A percentile compares a stretch with the other conserved stretches of the same genome.
These are phyloP conservation scores for Pleurotus tuoliensis DNA, from an alignment of 768 basidiomycete genomes.

Conservation along the genomic window DNA sequence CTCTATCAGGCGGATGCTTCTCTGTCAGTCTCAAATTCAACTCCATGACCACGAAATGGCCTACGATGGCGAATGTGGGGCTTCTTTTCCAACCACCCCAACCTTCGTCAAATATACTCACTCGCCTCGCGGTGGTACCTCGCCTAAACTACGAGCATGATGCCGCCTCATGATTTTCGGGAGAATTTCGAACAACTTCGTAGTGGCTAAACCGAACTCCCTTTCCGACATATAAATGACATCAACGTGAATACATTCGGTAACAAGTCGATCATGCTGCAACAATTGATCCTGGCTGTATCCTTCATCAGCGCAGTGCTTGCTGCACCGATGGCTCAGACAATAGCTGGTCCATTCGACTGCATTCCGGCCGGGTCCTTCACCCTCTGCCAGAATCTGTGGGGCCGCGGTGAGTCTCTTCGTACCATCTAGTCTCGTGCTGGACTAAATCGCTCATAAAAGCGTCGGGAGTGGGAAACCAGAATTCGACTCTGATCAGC, in stretches of 20 bases:
- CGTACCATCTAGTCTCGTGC: not conserved
- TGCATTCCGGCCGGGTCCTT: conserved; percentile 44
- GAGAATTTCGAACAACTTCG: not conserved
- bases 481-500: conserved; percentile 42
- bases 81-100: too few species aligned
- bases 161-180: not conserved
- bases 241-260: not conserved
- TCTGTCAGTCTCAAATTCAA: too few species aligned
- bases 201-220: not conserved
- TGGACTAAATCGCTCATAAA: not conserved
- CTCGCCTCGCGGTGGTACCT: not conserved
- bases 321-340: conserved; percentile 25
- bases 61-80: too few species aligned
- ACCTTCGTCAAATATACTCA: too few species aligned
- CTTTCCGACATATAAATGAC: not conserved
- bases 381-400: conserved; percentile 55
- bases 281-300: not conserved
- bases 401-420: conserved; percentile 37
- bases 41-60: too few species aligned
- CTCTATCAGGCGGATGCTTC: too few species aligned
- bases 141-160: not conserved
- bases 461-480: conserved; percentile 44
- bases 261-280: not conserved
- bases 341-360: conserved; percentile 39
- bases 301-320: conserved; percentile 1